These are phyloP conservation scores for Tothia fuscella DNA, from an alignment of 2,329 filamentous ascomycete species.

Conservation along the genomic window DNA sequence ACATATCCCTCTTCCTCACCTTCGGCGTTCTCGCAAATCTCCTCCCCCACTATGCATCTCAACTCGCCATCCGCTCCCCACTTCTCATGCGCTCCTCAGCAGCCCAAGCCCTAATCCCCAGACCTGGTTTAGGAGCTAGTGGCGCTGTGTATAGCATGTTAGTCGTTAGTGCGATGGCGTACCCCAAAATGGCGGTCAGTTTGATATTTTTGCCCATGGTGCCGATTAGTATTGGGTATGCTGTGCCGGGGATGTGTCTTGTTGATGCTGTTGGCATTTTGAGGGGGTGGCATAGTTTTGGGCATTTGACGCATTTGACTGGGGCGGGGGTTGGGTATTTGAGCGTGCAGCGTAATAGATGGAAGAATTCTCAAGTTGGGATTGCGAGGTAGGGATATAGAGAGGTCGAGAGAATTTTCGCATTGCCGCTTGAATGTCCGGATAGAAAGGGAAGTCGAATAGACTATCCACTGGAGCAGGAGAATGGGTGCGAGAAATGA, in stretches of 20 bases:
- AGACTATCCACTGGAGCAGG: too few species aligned
- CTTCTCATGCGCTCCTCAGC: not conserved
- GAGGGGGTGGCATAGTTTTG: not conserved
- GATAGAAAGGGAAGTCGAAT: too few species aligned
- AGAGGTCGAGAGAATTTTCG: too few species aligned
- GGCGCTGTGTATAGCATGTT: not conserved
- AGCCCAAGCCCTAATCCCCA: not conserved
- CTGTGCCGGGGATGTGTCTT: not conserved
- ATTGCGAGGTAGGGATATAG: too few species aligned
- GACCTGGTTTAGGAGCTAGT: not conserved
- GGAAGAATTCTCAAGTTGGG: too few species aligned
- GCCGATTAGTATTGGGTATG: not conserved
- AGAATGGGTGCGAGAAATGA: too few species aligned
- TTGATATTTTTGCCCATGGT: not conserved
- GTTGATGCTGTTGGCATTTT: not conserved
- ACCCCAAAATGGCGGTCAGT: not conserved
- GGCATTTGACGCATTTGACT: constrained; percentile 2
- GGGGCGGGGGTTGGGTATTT: not conserved
- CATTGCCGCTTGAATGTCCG: too few species aligned
- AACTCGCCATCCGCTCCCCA: not conserved
- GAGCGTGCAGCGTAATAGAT: too few species aligned
- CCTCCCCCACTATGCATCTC: not conserved
- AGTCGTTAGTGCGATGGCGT: not conserved
- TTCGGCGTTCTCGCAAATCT: constrained; percentile 1
- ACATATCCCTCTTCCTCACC: not conserved